Conservation (phyloP, 164 flowering plant genomes). For the Piper longum region DNA sequence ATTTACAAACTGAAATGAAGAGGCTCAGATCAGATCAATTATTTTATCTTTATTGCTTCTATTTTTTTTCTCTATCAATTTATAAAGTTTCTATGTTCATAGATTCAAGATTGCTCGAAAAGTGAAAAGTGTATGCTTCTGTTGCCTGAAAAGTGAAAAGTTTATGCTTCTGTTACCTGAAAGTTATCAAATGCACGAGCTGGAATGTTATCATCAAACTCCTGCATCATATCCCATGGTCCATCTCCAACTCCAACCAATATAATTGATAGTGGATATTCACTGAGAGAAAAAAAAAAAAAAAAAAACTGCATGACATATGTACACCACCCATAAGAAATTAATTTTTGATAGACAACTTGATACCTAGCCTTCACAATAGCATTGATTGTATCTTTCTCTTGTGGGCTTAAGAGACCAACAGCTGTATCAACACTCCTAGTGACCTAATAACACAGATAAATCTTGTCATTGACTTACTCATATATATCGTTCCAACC, state of each 20-base stretch:
- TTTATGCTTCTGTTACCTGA: slow-evolving; percentile 27
- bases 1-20: slow-evolving; percentile 46
- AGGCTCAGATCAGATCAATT: too few species aligned
- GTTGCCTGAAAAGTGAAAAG: slow-evolving; percentile 38
- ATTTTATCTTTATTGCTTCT: too few species aligned
- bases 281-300: slow-evolving; percentile 20
- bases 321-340: not conserved
- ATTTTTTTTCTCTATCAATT: too few species aligned
- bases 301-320: not conserved
- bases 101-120: too few species aligned
- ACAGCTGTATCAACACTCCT: slow-evolving; percentile 77
- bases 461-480: not conserved
- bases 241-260: slow-evolving; percentile 95
- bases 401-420: slow-evolving; percentile 76
- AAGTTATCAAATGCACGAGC: slow-evolving; percentile 82
- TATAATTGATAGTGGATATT: slow-evolving; percentile 69
- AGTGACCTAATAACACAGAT: slow-evolving; percentile 44
- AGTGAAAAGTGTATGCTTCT: too few species aligned
- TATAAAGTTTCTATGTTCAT: too few species aligned
- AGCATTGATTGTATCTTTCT: slow-evolving; percentile 70
- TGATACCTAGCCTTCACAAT: slow-evolving; percentile 62
- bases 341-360: not conserved
- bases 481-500: not conserved
- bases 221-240: slow-evolving; percentile 91
- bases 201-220: slow-evolving; percentile 89